These are phyloP conservation scores for Sporothrix sp. DNA, from an alignment of 2,329 filamentous ascomycete genomes.

Conservation along the genomic window DNA sequence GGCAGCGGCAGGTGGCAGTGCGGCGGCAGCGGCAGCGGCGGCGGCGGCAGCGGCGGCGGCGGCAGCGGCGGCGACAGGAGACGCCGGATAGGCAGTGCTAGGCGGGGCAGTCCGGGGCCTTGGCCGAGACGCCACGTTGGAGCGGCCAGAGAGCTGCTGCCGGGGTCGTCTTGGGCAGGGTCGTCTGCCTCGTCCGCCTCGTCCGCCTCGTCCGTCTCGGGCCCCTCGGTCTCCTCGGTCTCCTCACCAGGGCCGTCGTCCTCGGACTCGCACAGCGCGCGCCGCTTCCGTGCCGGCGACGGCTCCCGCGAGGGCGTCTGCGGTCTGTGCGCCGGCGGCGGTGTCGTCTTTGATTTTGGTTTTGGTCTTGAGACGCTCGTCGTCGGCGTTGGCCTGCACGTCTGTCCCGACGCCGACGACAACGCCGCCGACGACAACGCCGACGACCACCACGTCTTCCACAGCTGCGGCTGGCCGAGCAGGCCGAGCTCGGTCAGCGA, in stretches of 20 bases:
- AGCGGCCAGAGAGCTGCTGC: background rate
- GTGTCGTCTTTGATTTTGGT: background rate
- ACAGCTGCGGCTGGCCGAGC: constrained; percentile 2
- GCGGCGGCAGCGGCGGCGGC: background rate
- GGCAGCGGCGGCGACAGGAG: background rate
- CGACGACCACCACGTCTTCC: constrained; percentile 7
- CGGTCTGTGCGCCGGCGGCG: background rate
- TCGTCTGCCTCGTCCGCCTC: background rate
- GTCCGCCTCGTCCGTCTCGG: background rate
- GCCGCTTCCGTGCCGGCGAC: constrained; percentile 5
- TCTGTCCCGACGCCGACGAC: background rate
- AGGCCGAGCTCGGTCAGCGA: constrained; percentile 15
- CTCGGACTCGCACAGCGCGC: background rate
- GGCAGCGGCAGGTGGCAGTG: background rate
- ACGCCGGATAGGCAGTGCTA: constrained; percentile 5
- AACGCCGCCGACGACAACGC: background rate
- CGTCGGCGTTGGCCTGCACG: background rate
- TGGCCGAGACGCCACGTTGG: background rate
- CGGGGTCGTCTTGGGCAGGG: background rate
- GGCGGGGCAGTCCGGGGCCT: background rate
- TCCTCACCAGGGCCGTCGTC: background rate
- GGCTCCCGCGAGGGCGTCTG: background rate
- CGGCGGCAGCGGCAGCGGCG: background rate
- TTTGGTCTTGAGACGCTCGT: background rate
- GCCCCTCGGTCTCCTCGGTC: background rate